Percentiles rank a stretch among this genome's conserved stretches.
phyloP scores from a whole-genome alignment of 495 filamentous ascomycete species.

The Penicillium samsonianum region DNA sequence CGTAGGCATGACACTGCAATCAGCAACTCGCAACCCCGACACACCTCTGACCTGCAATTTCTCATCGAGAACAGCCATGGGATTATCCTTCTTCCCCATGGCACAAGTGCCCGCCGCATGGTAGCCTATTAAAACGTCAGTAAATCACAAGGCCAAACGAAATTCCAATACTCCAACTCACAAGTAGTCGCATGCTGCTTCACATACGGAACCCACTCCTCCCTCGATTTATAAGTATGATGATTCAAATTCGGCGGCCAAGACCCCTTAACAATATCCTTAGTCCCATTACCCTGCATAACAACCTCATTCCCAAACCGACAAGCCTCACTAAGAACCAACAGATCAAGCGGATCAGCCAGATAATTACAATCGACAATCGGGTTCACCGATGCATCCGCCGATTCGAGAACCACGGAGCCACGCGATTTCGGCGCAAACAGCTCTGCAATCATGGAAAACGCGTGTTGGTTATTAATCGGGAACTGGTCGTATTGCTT shows the following conservation, averaged over 20 bases:
- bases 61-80: constrained; percentile 56
- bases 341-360: constrained; percentile 47
- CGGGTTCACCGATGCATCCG: constrained; percentile 42
- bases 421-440: constrained; percentile 46
- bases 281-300: constrained; percentile 52
- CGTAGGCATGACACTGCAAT: constrained; percentile 58
- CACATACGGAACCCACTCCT: constrained; percentile 51
- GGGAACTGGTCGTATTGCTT: constrained; percentile 52
- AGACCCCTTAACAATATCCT: constrained; percentile 56
- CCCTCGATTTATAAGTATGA: constrained; percentile 47
- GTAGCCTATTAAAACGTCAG: constrained; percentile 36
- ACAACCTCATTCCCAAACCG: constrained; percentile 56
- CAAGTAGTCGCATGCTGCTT: constrained; percentile 56
- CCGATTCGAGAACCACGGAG: constrained; percentile 38
- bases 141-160: not conserved
- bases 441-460: constrained; percentile 45
- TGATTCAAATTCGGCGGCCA: constrained; percentile 51
- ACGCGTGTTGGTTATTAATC: constrained; percentile 42
- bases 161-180: constrained; percentile 26
- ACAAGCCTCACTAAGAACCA: constrained; percentile 52
- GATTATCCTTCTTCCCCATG: constrained; percentile 50
- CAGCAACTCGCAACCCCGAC: constrained; percentile 53
- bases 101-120: constrained; percentile 56
- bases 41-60: constrained; percentile 56
- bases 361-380: constrained; percentile 55